Base-by-base conservation (phyloP, 805 yeast genomes). In the Lachancea sp. region DNA sequence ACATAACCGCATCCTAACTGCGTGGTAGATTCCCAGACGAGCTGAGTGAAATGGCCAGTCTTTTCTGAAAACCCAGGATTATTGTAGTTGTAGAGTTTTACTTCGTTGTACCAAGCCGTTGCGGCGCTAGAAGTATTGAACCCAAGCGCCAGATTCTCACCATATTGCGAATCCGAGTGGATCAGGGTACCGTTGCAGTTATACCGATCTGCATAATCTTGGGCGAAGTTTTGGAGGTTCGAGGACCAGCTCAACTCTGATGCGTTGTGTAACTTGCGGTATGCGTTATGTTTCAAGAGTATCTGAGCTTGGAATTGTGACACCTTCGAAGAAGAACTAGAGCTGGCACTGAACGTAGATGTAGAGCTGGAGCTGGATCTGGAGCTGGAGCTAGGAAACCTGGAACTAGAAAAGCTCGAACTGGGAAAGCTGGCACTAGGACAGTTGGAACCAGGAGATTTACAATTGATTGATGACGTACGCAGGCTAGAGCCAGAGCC, bases 71-170 rank as follows among this genome's bases (percentile, higher is more conserved):
- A 73, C 2, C 63, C 70, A 3, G 77, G 75, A 40, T 67, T 64
- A 23, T 65, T 54, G 62, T 71, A 82, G 52, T 72, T 61, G 60
- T 80, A 83, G 5, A 56, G 37, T 33, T 52, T 42, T 40, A 77
- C 71, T 60, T 84, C 94, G 47, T 72, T 67, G 65, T 83, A 85
- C 92, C 94, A 85, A 2, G 85, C 89, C 21, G 70, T 69, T 9
- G 80, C 78, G 2, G 86, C 83, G 3, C 74, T 80, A 3, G 75
- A 61, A 36, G 64, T 52, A 56, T 69, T 51, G 58, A 70, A 80
- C 20, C 95, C 95, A 29, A 77, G 69, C n/a, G 92, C 94, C 43
- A 84, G 68, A 64, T 84, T 84, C 59, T 84, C 94, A 41, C 95
- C 95, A 59, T 77, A 79, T 13, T 72, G 72, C 11, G 81, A 79